Percentiles rank a stretch among this genome's conserved stretches.
These are phyloP conservation scores for Rhazya stricta DNA, from an alignment of 257 asterid genomes.

Conservation along the genomic window DNA sequence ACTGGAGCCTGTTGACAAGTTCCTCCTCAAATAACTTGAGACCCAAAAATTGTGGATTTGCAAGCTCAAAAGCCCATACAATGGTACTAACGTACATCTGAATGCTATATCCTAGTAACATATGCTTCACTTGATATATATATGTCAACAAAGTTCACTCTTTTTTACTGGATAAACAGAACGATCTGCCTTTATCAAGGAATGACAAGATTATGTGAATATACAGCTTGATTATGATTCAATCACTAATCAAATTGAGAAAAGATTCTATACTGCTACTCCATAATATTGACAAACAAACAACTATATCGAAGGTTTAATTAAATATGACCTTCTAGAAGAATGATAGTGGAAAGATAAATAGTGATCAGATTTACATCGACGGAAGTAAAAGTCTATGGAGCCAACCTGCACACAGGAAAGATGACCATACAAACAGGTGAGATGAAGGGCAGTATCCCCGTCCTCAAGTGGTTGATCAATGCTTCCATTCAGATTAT, in stretches of 20 bases:
- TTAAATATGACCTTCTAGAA: background rate
- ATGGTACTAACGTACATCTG: background rate
- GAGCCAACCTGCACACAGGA: constrained; percentile 67
- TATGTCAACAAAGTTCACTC: background rate
- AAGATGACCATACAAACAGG: constrained; percentile 84
- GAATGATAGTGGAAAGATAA: background rate
- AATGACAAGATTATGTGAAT: background rate
- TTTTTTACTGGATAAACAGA: background rate
- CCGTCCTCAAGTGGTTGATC: constrained; percentile 89
- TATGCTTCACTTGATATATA: background rate
- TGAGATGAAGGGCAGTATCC: constrained; percentile 85
- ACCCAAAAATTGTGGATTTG: background rate
- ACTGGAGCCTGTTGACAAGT: background rate
- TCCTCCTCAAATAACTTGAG: constrained; percentile 2
- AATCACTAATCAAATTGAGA: background rate
- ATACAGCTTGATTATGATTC: background rate
- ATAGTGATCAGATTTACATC: background rate
- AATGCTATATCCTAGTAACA: background rate
- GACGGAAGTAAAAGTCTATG: background rate
- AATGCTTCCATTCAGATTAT: constrained; percentile 58
- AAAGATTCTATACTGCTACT: background rate
- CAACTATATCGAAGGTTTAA: background rate
- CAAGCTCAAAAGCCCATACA: background rate
- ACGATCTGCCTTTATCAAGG: background rate
- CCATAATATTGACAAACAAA: background rate